phyloP scores from a whole-genome alignment of 208 protist species.

The Crithidia acanthocephali region DNA sequence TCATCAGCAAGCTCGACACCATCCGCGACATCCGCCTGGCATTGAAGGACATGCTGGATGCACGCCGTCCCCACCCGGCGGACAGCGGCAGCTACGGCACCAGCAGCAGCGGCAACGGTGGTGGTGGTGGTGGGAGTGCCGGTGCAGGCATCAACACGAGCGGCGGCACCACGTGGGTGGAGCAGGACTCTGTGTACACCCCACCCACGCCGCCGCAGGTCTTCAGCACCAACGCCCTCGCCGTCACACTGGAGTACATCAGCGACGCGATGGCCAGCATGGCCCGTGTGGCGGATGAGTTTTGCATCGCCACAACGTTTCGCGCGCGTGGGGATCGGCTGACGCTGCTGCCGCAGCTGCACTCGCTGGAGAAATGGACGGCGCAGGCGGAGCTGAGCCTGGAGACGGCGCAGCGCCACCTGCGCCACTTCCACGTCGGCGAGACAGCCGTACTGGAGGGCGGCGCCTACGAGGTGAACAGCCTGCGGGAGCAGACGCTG shows the following conservation, averaged over 20 bases:
- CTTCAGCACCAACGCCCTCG: slow-evolving; percentile 67
- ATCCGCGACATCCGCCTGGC: slow-evolving; percentile 27
- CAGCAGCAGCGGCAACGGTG: slow-evolving; percentile 5
- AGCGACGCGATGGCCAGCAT: slow-evolving; percentile 49
- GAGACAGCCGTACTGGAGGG: slow-evolving; percentile 66
- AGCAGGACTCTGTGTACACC: slow-evolving; percentile 19
- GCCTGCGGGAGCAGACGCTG: slow-evolving; percentile 73
- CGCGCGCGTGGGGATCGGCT: slow-evolving; percentile 45
- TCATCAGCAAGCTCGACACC: slow-evolving; percentile 18
- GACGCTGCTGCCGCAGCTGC: slow-evolving; percentile 42
- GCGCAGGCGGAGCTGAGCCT: slow-evolving; percentile 42
- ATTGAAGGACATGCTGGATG: slow-evolving; percentile 39
- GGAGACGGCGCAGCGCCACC: slow-evolving; percentile 46
- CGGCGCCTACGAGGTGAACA: slow-evolving; percentile 65
- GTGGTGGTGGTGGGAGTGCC: background rate
- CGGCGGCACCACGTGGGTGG: slow-evolving; percentile 17
- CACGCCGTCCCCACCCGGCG: background rate
- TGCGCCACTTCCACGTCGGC: slow-evolving; percentile 70
- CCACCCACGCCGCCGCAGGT: slow-evolving; percentile 45
- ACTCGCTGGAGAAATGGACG: slow-evolving; percentile 45
- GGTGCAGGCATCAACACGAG: background rate
- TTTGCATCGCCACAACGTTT: slow-evolving; percentile 66
- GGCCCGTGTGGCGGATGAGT: slow-evolving; percentile 54
- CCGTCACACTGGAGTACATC: slow-evolving; percentile 62
- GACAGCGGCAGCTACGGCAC: slow-evolving; percentile 21